phyloP scores from a whole-genome alignment of 148 eudicot genomes.

The Camellia granthamiana region DNA sequence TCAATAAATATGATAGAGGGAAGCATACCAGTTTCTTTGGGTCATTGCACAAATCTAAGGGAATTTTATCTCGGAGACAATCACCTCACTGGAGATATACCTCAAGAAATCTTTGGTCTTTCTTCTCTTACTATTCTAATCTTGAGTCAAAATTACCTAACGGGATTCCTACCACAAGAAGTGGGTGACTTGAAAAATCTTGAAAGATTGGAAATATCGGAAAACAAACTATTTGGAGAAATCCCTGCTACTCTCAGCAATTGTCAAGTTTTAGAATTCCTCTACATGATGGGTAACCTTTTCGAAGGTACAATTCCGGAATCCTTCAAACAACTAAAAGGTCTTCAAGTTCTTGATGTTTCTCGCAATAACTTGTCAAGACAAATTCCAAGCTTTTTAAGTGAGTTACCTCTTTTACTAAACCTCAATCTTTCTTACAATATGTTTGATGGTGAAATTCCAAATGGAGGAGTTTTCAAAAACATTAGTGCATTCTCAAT shows the following conservation, averaged over 20 bases:
- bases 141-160: background rate
- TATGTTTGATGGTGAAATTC: conserved; percentile 3
- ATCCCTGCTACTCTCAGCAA: background rate
- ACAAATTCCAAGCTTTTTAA: background rate
- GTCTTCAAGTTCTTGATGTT: background rate
- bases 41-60: background rate
- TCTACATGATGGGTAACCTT: background rate
- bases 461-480: conserved; percentile 2
- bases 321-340: background rate
- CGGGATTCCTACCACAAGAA: background rate
- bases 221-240: background rate
- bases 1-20: background rate
- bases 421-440: background rate
- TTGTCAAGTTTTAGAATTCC: background rate
- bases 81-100: conserved; percentile 6
- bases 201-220: background rate
- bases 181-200: conserved; percentile 11
- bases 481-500: conserved; percentile 1
- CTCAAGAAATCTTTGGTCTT: background rate
- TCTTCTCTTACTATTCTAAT: background rate
- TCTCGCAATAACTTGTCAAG: conserved; percentile 12
- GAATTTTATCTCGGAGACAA: background rate
- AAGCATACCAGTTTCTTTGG: conserved; percentile 3
- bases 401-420: background rate
- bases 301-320: background rate